Evolutionary conservation across 2,329 filamentous ascomycete genomes (phyloP).

Genomic region (Ophiostoma tasmaniense): DNA sequence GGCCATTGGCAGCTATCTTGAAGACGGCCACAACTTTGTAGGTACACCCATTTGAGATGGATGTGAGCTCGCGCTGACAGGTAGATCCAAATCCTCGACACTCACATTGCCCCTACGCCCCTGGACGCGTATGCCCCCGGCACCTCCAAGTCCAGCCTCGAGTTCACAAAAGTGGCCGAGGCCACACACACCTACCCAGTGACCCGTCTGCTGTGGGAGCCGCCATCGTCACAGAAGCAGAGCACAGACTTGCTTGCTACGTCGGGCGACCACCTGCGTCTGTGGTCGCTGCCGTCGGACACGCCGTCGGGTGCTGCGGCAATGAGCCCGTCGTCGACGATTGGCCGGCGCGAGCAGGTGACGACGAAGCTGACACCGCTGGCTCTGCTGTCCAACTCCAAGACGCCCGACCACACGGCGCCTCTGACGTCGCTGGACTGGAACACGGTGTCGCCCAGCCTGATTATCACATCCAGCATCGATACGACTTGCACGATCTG

Average conservation of each 20-base stretch:
- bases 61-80: neutral
- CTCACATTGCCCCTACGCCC: constrained; percentile 64
- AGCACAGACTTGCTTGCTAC: constrained; percentile 91
- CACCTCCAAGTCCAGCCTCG: constrained; percentile 64
- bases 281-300: constrained; percentile 84
- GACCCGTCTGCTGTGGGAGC: constrained; percentile 91
- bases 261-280: constrained; percentile 82
- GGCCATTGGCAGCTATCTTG: constrained; percentile 89
- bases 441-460: constrained; percentile 92
- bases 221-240: constrained; percentile 87
- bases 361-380: constrained; percentile 80
- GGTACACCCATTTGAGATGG: neutral
- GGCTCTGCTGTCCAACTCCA: constrained; percentile 90
- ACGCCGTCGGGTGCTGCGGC: constrained; percentile 49
- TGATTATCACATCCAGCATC: constrained; percentile 98
- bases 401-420: constrained; percentile 95
- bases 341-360: constrained; percentile 40
- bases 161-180: constrained; percentile 90
- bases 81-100: constrained; percentile 95
- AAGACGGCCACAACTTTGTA: constrained; percentile 98
- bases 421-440: constrained; percentile 94
- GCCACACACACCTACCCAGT: constrained; percentile 97
- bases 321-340: constrained; percentile 24
- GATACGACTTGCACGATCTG: constrained; percentile 99
- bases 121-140: constrained; percentile 61